Conservation (phyloP, 495 filamentous ascomycete genomes). For the Lophium mytilinum region DNA sequence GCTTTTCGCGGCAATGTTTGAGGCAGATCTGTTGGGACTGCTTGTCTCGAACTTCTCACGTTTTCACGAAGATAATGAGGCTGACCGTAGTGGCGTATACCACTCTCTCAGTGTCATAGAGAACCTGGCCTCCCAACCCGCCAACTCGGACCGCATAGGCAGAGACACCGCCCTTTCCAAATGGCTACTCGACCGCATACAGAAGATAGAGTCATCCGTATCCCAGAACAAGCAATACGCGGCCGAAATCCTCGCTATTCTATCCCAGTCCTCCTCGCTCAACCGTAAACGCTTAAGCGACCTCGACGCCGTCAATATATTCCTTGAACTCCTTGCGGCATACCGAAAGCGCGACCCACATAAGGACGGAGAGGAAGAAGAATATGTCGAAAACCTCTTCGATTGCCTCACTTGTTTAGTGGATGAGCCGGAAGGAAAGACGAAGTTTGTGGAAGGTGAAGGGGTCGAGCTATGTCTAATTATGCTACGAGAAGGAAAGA, state of each 20-base stretch:
- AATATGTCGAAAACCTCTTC: slow-evolving; percentile 90
- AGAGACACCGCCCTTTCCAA: slow-evolving; percentile 55
- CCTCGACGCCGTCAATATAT: slow-evolving; percentile 64
- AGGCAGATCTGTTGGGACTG: slow-evolving; percentile 77
- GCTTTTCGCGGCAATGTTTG: slow-evolving; percentile 71
- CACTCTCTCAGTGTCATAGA: slow-evolving; percentile 77
- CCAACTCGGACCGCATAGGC: slow-evolving; percentile 62
- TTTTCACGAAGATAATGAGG: slow-evolving; percentile 70
- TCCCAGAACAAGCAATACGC: slow-evolving; percentile 94
- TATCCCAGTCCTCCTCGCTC: slow-evolving; percentile 59
- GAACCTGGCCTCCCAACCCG: slow-evolving; percentile 66
- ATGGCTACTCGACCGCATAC: slow-evolving; percentile 70
- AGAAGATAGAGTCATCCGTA: slow-evolving; percentile 50
- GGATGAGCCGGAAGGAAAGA: slow-evolving; percentile 66
- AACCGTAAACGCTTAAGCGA: slow-evolving; percentile 57
- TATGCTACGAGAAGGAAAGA: slow-evolving; percentile 77
- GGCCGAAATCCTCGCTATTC: slow-evolving; percentile 82
- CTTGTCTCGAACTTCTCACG: slow-evolving; percentile 74
- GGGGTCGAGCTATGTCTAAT: slow-evolving; percentile 85
- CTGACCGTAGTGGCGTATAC: slow-evolving; percentile 78
- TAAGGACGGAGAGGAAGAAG: slow-evolving; percentile 84
- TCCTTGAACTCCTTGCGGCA: slow-evolving; percentile 77
- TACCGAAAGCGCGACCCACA: slow-evolving; percentile 85
- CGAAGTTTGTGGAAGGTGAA: slow-evolving; percentile 79
- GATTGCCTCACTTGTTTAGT: slow-evolving; percentile 72